Evolutionary conservation across 2,329 filamentous ascomycete genomes (phyloP).

Genomic region (Colletotrichum scovillei): DNA sequence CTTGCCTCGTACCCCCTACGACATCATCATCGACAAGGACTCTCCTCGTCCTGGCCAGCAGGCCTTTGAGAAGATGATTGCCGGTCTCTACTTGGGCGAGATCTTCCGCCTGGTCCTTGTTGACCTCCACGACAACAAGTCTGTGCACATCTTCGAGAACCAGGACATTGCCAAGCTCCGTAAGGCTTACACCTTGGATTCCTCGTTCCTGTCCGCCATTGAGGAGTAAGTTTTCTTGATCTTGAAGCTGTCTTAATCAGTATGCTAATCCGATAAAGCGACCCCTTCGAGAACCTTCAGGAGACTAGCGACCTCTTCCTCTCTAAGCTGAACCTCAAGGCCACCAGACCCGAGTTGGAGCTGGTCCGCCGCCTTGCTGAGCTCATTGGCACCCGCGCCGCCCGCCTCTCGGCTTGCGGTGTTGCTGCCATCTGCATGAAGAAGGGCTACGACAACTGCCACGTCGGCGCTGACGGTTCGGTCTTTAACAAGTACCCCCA

Average conservation of each 20-base stretch:
- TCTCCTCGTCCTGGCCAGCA: constrained; percentile 95
- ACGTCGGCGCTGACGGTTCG: constrained; percentile 95
- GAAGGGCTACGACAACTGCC: constrained; percentile 88
- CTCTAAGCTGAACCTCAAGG: constrained; percentile 76
- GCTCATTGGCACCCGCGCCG: constrained; percentile 93
- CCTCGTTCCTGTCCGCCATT: constrained; percentile 92
- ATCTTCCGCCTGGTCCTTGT: constrained; percentile 90
- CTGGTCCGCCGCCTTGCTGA: constrained; percentile 90
- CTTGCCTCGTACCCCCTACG: constrained; percentile 86
- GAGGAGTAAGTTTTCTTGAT: constrained; percentile 76
- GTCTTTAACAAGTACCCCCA: constrained; percentile 99
- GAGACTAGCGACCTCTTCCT: constrained; percentile 88
- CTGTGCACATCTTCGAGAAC: constrained; percentile 80
- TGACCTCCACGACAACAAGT: constrained; percentile 84
- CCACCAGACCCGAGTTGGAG: constrained; percentile 84
- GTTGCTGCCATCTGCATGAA: constrained; percentile 97
- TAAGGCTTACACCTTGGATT: constrained; percentile 89
- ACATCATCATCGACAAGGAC: constrained; percentile 87
- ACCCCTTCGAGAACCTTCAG: constrained; percentile 93
- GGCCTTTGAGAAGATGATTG: constrained; percentile 98
- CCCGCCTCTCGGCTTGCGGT: constrained; percentile 92
- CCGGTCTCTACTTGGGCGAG: constrained; percentile 92
- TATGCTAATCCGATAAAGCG: constrained; percentile 60
- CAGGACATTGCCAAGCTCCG: constrained; percentile 85
- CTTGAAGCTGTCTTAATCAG: background rate